Base-by-base conservation (phyloP, 1,284 basidiomycete genomes). In the Calocybe gambosa region DNA sequence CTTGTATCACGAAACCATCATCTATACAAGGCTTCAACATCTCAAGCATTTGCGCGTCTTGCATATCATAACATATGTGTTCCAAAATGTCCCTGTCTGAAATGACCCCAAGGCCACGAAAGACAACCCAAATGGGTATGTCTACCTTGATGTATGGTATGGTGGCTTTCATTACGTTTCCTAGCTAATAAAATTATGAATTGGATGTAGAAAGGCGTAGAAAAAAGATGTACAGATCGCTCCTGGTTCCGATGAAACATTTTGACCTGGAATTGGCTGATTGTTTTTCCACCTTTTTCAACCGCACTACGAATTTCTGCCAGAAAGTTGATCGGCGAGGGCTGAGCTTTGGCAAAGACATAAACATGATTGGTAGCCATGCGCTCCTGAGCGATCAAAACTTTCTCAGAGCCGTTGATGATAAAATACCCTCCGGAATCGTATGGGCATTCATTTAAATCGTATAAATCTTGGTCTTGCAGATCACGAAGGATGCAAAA, bases 301-400 rank as follows among this genome's bases (percentile, higher is more conserved):
- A 99, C 93, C 10, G 94, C 94, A 67, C 90, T 94, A 55, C 96
- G 88, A 65, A 99, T 97, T 66, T 99, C 95, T 31, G 95, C 93
- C 41, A 98, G 78, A 68, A 93, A 97, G 54, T 87, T 95, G 63
- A 97, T 91, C 6, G 94, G 92, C 5, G 93, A 94, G 1, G 96
- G 96, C 49, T 97, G 90, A 0, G 92, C 92, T 67, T 99, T 99
- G 49, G 94, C 93, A 64, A 99, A 99, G 49, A 98, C 94, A 65
- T 99, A 99, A 58, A 99, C 96, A 61, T 97, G 94, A 68, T 99
- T 99, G 34, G 93, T 95, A 7, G 96, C 95, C 94, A 99, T 99
- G 44, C 96, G 84, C 67, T 99, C 95, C 65, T 99, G 95, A 0
- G 96, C 95, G 67, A 99, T 99, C 55, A 99, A 77, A 21, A 99